These are phyloP conservation scores for Vitis riparia DNA, from an alignment of 164 flowering plant species.

Conservation along the genomic window DNA sequence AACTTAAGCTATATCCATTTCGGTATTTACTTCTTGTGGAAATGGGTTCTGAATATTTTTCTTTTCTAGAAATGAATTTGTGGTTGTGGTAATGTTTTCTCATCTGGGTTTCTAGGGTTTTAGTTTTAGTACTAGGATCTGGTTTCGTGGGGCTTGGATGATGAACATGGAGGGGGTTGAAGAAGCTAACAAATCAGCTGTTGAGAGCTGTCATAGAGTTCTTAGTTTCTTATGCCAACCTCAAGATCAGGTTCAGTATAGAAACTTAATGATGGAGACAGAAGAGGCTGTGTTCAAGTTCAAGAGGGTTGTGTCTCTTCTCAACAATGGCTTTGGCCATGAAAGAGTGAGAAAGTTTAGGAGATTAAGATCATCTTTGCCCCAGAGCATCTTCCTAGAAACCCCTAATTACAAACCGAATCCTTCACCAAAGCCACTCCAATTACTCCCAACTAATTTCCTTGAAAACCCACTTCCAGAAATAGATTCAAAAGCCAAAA, in stretches of 20 bases:
- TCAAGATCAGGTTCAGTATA: constrained; percentile 54
- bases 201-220: constrained; percentile 84
- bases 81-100: background rate
- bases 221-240: constrained; percentile 58
- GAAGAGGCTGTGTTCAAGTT: constrained; percentile 66
- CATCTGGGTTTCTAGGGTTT: constrained; percentile 17
- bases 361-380: constrained; percentile 41
- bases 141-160: constrained; percentile 8
- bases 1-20: background rate
- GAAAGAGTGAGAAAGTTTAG: constrained; percentile 68
- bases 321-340: constrained; percentile 59
- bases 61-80: background rate
- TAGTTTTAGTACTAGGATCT: constrained; percentile 2
- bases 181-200: constrained; percentile 77
- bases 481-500: constrained; percentile 34
- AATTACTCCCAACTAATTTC: constrained; percentile 1
- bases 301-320: constrained; percentile 73
- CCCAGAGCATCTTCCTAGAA: constrained; percentile 53
- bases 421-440: constrained; percentile 30
- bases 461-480: constrained; percentile 25
- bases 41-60: constrained; percentile 7
- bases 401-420: constrained; percentile 34
- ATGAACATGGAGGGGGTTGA: constrained; percentile 81
- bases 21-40: background rate
- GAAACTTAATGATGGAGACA: constrained; percentile 57